Evolutionary conservation across 495 filamentous ascomycete species (phyloP).

Genomic region (Podospora australis): DNA sequence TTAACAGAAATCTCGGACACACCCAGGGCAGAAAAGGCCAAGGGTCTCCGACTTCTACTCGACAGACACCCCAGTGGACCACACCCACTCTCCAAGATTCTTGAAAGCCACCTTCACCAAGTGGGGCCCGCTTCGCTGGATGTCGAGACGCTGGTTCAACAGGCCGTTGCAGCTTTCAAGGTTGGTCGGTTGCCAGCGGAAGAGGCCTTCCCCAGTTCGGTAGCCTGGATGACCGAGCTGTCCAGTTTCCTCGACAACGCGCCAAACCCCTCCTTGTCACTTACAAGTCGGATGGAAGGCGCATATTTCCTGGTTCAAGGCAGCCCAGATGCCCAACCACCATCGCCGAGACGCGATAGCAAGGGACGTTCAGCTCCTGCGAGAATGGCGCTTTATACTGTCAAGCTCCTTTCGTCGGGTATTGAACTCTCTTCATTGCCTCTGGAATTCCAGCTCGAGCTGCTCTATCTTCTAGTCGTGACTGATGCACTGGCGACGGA

Average conservation of each 20-base stretch:
- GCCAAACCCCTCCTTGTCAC: slow-evolving; percentile 57
- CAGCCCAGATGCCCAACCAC: slow-evolving; percentile 17
- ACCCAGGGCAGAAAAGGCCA: slow-evolving; percentile 24
- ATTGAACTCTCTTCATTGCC: slow-evolving; percentile 26
- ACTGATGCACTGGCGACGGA: slow-evolving; percentile 38
- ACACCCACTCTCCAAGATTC: slow-evolving; percentile 29
- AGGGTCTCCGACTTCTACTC: slow-evolving; percentile 24
- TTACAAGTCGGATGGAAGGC: slow-evolving; percentile 66
- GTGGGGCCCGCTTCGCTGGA: slow-evolving; percentile 34
- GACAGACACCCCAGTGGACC: slow-evolving; percentile 25
- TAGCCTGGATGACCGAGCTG: slow-evolving; percentile 44
- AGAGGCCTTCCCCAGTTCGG: slow-evolving; percentile 37
- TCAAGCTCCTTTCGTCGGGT: slow-evolving; percentile 43
- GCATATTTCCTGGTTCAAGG: slow-evolving; percentile 57
- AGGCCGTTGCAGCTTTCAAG: slow-evolving; percentile 26
- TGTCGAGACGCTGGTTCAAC: slow-evolving; percentile 40
- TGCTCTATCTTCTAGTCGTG: slow-evolving; percentile 35
- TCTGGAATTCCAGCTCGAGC: slow-evolving; percentile 26
- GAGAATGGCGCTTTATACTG: slow-evolving; percentile 63
- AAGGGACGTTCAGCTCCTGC: slow-evolving; percentile 65
- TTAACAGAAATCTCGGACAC: slow-evolving; percentile 37
- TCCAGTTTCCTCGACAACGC: slow-evolving; percentile 48
- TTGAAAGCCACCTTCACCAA: slow-evolving; percentile 37
- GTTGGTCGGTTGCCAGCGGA: slow-evolving; percentile 16
- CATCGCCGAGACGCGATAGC: slow-evolving; percentile 46